Base-by-base conservation (phyloP, 352 stramenopile species). In the Phytopythium aichiense region DNA sequence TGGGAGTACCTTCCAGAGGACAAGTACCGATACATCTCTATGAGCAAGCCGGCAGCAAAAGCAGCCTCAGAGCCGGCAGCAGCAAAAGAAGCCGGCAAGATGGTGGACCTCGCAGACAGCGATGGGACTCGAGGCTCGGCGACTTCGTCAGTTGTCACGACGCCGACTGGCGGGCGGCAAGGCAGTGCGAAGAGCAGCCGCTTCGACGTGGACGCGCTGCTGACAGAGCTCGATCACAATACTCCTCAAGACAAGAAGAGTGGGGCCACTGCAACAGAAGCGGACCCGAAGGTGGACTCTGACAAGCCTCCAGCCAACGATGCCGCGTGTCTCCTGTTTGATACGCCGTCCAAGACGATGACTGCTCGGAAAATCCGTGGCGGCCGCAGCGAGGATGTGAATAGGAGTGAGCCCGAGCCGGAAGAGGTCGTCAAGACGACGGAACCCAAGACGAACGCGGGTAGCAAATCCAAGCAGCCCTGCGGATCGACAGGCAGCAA, bases 1-100 rank as follows among this genome's bases (percentile, higher is more conserved):
- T 95, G 87, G 87, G 71, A 76, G 45, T 69, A 91, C 58, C 65
- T 92, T 1, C 38, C 73, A 1, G 84, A 93, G 70, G 69, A 73
- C 57, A 55, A 54, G 8, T 91, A 83, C 49, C 73, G 65, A 9
- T 89, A 73, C 61, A 16, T 54, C n/a, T 76, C 59, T 37, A 58
- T 56, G 31, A 62, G 63, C 7, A 76, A 74, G 42, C 42, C 63
- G 8, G 37, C n/a, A n/a, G 13, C 40, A 4, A 54, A 54, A 20
- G 7, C 35, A 8, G 23, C 40, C 12, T 11, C 56, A 40, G 53
- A 63, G 52, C 37, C 61, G 33, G 70, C 57, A 22, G 56, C 49
- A 18, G 66, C 71, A 53, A 74, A 65, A 22, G 33, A 16, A 31
- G 57, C 55, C 13, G 67, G 58, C 33, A 60, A 70, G 49, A 28